A percentile compares a stretch with the other conserved stretches of the same genome.
These are phyloP conservation scores for Umbelopsis ramanniana DNA, from an alignment of 192 early-diverging fungal genomes.

Conservation along the genomic window DNA sequence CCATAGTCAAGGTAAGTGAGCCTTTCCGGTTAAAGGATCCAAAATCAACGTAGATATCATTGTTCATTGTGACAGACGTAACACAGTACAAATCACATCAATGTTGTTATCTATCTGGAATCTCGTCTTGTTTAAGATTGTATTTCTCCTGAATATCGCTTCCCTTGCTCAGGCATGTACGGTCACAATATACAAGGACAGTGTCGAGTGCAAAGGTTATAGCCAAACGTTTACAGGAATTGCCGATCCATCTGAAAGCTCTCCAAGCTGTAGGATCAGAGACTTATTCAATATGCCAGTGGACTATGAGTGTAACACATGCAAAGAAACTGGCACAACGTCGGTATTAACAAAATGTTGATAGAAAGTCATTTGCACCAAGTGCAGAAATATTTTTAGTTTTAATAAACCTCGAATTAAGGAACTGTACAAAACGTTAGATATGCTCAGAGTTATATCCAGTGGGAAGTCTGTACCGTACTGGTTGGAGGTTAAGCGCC, in stretches of 20 bases:
- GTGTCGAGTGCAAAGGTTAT: neutral
- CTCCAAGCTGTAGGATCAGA: neutral
- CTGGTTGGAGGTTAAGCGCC: no score
- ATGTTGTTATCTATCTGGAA: neutral
- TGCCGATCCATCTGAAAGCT: neutral
- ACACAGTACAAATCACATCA: no score
- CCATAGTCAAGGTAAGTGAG: no score
- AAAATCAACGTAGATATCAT: no score
- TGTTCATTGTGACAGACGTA: no score
- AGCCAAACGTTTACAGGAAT: conserved; percentile 1
- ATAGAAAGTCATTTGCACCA: neutral
- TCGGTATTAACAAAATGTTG: neutral
- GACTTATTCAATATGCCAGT: neutral
- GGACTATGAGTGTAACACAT: neutral
- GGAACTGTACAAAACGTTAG: no score
- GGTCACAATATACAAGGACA: neutral
- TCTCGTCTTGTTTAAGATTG: neutral
- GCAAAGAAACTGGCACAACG: neutral
- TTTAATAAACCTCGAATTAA: no score
- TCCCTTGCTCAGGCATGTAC: neutral
- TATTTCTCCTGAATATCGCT: no score
- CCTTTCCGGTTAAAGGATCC: no score
- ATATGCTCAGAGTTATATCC: no score
- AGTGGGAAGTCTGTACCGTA: no score
- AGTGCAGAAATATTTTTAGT: no score